Evolutionary conservation across 345 rosid species (phyloP).

Genomic region (Draba incana): DNA sequence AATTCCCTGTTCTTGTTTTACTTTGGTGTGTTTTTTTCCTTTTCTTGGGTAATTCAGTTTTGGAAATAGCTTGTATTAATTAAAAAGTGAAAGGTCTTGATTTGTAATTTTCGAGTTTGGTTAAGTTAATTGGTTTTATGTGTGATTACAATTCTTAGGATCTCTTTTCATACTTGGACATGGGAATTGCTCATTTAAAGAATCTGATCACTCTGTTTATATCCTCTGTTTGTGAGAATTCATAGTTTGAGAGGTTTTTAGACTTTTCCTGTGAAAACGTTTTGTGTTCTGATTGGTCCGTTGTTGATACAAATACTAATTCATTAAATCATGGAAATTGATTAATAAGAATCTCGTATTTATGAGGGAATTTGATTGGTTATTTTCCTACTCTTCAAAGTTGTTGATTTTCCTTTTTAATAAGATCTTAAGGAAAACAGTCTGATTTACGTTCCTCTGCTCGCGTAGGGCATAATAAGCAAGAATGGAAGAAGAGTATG

Average conservation of each 20-base stretch:
- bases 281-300: background rate
- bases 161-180: background rate
- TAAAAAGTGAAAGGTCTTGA: too few species aligned
- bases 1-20: background rate
- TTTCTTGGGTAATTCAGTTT: background rate
- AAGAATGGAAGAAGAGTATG: slow-evolving; percentile 55
- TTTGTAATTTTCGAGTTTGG: too few species aligned
- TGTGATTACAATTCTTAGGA: slow-evolving; percentile 3
- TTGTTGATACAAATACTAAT: background rate
- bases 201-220: background rate
- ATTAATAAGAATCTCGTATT: slow-evolving; percentile 4
- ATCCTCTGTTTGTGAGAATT: too few species aligned
- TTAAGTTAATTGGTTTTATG: background rate
- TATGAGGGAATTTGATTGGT: background rate
- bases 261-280: background rate
- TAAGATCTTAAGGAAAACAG: background rate
- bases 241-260: background rate
- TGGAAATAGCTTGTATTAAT: background rate
- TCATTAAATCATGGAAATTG: background rate
- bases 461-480: slow-evolving; percentile 7
- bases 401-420: background rate
- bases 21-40: background rate
- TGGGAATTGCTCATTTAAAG: background rate
- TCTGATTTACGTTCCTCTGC: slow-evolving; percentile 6
- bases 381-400: background rate